phyloP scores from a whole-genome alignment of 495 filamentous ascomycete species.

The Cudoniella acicularis region DNA sequence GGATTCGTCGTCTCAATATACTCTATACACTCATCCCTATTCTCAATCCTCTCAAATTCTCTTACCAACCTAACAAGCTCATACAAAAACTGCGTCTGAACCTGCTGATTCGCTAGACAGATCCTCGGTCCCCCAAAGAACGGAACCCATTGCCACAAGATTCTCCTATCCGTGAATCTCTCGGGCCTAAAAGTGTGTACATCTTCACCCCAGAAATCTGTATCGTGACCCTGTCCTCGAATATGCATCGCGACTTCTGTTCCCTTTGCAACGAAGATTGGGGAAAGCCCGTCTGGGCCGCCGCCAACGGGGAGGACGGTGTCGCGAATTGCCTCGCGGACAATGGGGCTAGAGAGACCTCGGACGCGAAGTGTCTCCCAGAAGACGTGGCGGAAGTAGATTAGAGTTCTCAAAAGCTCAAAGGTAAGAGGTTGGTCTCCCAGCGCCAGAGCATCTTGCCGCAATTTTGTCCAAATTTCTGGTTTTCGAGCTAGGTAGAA shows the following conservation, averaged over 20 bases:
- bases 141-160: background rate
- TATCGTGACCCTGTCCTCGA: background rate
- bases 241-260: background rate
- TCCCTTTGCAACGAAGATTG: constrained; percentile 40
- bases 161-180: background rate
- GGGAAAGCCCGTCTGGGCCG: constrained; percentile 39
- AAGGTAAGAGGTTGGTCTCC: background rate
- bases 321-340: background rate
- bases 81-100: background rate
- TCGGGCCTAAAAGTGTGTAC: background rate
- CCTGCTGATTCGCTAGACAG: background rate
- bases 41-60: background rate
- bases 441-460: background rate
- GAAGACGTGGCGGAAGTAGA: background rate
- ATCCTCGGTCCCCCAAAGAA: background rate
- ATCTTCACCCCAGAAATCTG: background rate
- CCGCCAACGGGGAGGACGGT: constrained; percentile 46
- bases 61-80: background rate
- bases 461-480: background rate
- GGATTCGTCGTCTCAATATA: background rate
- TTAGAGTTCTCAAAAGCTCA: background rate
- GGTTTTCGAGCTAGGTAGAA: background rate
- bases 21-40: background rate
- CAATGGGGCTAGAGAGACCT: no score
- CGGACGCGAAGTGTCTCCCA: background rate